Evolutionary conservation across 2,329 filamentous ascomycete species (phyloP).

Genomic region (Alternaria panax): DNA sequence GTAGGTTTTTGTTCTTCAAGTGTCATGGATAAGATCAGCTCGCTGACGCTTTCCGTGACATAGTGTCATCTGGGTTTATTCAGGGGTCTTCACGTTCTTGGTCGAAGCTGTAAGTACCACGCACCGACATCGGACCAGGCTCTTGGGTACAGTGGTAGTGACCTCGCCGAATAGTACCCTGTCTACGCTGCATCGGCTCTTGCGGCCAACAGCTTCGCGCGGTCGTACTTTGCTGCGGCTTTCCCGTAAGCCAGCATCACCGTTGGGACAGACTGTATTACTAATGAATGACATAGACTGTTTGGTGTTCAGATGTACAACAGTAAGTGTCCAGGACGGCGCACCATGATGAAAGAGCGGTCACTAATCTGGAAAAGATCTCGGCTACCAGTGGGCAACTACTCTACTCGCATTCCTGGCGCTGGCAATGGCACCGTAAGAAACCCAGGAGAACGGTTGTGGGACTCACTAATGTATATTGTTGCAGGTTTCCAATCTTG

Average conservation of each 20-base stretch:
- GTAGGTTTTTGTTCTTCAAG: constrained; percentile 39
- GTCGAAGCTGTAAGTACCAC: constrained; percentile 63
- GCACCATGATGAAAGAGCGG: constrained; percentile 50
- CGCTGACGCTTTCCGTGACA: constrained; percentile 39
- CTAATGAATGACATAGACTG: constrained; percentile 14
- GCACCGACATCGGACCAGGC: constrained; percentile 32
- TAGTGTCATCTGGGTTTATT: constrained; percentile 79
- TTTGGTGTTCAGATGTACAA: constrained; percentile 62
- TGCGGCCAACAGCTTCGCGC: constrained; percentile 59
- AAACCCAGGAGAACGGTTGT: constrained; percentile 31
- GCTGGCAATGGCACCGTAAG: constrained; percentile 58
- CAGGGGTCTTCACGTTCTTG: constrained; percentile 86
- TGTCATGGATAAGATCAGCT: constrained; percentile 32
- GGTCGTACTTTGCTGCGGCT: constrained; percentile 58
- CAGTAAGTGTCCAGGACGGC: constrained; percentile 51
- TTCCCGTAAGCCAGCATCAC: constrained; percentile 46
- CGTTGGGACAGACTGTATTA: constrained; percentile 4
- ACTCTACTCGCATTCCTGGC: constrained; percentile 58
- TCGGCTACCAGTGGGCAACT: constrained; percentile 61
- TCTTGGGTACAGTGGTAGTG: constrained; percentile 25
- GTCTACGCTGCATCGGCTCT: constrained; percentile 59
- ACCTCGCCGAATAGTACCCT: constrained; percentile 53
- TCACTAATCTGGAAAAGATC: constrained; percentile 52
- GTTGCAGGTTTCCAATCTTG: constrained; percentile 53
- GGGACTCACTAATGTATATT: constrained; percentile 43